Percentiles rank a stretch among this genome's conserved stretches.
These are phyloP conservation scores for Candida frijolesensis DNA, from an alignment of 1,139 yeast genomes.

Conservation along the genomic window DNA sequence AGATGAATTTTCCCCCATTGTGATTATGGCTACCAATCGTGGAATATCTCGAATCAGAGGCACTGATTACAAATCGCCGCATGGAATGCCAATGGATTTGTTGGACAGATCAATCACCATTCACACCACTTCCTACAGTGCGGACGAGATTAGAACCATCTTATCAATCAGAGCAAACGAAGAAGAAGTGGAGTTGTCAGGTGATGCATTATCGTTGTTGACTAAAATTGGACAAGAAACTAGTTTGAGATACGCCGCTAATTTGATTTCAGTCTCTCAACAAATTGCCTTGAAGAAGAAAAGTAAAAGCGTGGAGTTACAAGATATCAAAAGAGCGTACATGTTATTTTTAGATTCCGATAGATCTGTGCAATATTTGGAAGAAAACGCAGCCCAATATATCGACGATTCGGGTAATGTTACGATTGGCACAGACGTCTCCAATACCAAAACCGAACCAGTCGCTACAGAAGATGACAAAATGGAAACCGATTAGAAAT, in stretches of 20 bases:
- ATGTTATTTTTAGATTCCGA: constrained; percentile 84
- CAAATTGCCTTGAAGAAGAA: constrained; percentile 85
- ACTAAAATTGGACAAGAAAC: constrained; percentile 94
- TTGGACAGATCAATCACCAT: constrained; percentile 93
- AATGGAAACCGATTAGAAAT: constrained; percentile 50
- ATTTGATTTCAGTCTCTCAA: constrained; percentile 85
- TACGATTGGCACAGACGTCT: constrained; percentile 39
- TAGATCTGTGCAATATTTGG: constrained; percentile 80
- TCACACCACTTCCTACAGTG: constrained; percentile 75
- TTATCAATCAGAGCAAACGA: constrained; percentile 91
- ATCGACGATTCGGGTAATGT: constrained; percentile 75
- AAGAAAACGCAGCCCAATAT: constrained; percentile 66
- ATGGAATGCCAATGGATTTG: constrained; percentile 92
- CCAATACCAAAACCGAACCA: constrained; percentile 14
- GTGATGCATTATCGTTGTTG: constrained; percentile 84
- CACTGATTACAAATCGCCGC: constrained; percentile 91
- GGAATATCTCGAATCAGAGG: constrained; percentile 94
- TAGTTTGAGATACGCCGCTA: constrained; percentile 88
- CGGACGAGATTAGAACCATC: constrained; percentile 84
- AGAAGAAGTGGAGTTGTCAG: constrained; percentile 85
- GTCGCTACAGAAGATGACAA: constrained; percentile 34
- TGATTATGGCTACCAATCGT: constrained; percentile 97
- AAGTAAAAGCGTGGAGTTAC: constrained; percentile 67
- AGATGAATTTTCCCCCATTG: constrained; percentile 96
- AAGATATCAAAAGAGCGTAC: constrained; percentile 87